Percentiles rank a stretch among this genome's conserved stretches.
These are phyloP conservation scores for Erythrophleum fordii DNA, from an alignment of 306 rosid genomes.

Conservation along the genomic window DNA sequence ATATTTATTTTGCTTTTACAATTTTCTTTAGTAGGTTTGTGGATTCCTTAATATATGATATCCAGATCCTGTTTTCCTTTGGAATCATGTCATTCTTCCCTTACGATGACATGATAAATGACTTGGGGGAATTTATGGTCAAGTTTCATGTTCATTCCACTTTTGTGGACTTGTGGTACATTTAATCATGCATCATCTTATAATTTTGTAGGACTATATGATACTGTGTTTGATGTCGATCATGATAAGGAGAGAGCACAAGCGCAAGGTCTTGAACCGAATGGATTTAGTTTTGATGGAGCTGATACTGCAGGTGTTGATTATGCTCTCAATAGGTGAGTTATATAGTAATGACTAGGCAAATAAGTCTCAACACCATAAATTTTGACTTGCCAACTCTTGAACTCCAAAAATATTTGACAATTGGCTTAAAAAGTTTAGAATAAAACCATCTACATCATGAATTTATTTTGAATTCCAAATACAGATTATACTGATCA, in stretches of 20 bases:
- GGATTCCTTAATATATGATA: too few species aligned
- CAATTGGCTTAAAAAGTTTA: not conserved
- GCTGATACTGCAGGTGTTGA: constrained; percentile 89
- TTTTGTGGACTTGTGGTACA: constrained; percentile 8
- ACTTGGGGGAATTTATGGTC: not conserved
- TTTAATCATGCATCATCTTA: constrained; percentile 27
- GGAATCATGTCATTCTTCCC: constrained; percentile 13
- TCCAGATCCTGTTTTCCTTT: not conserved
- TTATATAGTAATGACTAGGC: constrained; percentile 16
- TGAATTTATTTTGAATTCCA: constrained; percentile 20
- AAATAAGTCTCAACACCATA: constrained; percentile 16
- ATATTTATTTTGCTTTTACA: not conserved
- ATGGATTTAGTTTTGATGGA: constrained; percentile 93
- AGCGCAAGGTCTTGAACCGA: constrained; percentile 80
- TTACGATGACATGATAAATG: not conserved
- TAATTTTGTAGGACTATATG: constrained; percentile 73
- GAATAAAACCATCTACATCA: not conserved
- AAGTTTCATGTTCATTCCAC: not conserved
- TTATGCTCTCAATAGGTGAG: constrained; percentile 91
- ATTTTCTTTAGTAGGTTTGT: too few species aligned
- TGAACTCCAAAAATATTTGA: constrained; percentile 18
- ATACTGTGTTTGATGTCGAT: constrained; percentile 87
- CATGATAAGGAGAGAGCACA: constrained; percentile 82
- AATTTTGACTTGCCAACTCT: constrained; percentile 20
- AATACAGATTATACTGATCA: not conserved